phyloP scores from a whole-genome alignment of 139 green algal genomes.

The Micromonas commoda region DNA sequence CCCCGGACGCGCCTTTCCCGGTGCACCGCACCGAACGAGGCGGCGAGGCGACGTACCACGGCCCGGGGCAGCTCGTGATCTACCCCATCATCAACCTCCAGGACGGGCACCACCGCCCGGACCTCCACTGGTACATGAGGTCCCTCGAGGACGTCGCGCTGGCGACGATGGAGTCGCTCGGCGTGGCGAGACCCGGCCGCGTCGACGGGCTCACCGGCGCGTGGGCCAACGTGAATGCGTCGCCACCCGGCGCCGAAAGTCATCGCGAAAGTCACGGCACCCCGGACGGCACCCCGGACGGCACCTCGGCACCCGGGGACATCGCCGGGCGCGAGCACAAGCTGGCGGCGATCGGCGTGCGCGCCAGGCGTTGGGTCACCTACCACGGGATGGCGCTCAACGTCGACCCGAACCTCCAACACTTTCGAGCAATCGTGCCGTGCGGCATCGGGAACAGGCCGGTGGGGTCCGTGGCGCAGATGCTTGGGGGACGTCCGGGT shows the following conservation, averaged over 20 bases:
- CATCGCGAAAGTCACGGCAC: too few species aligned
- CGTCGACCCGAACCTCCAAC: constrained; percentile 50
- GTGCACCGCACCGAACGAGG: constrained; percentile 64
- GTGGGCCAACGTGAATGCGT: constrained; percentile 47
- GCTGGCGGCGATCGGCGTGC: constrained; percentile 67
- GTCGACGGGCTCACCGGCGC: constrained; percentile 65
- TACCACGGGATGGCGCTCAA: constrained; percentile 78
- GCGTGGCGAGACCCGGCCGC: constrained; percentile 39
- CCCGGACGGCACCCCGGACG: too few species aligned
- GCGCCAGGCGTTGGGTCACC: constrained; percentile 57
- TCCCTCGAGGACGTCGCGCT: constrained; percentile 46
- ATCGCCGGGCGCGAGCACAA: constrained; percentile 39
- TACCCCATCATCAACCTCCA: constrained; percentile 85
- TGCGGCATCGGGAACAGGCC: constrained; percentile 57
- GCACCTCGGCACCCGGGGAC: too few species aligned
- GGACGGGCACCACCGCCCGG: constrained; percentile 46
- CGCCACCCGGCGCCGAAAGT: not conserved
- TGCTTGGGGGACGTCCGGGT: not conserved
- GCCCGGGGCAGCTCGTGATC: constrained; percentile 64
- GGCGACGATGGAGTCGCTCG: constrained; percentile 14
- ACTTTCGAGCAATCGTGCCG: constrained; percentile 62
- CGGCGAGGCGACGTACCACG: constrained; percentile 84
- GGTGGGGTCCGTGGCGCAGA: constrained; percentile 41
- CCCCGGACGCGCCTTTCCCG: constrained; percentile 21
- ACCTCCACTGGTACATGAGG: constrained; percentile 77